Evolutionary conservation across 2,329 filamentous ascomycete species (phyloP), one percentile per base, ranked within the genome.

Genomic region (Dendryphion nanum): DNA sequence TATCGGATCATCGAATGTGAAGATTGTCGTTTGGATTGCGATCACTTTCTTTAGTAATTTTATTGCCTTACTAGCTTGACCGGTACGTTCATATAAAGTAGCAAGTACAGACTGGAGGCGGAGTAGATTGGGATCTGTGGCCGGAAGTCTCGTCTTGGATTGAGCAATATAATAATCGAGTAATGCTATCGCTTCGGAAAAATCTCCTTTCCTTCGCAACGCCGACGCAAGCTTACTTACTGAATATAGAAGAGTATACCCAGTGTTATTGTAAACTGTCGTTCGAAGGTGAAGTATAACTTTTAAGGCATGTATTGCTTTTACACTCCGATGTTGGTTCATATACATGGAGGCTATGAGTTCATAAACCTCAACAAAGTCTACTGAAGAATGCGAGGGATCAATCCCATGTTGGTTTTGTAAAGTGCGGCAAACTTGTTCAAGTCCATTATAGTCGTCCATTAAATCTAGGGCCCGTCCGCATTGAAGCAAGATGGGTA

Each of bases 131-230:
- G 33, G 37, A 26, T 43, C 29, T 18, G 17, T 37, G 21, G 40
- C 33, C 10, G 24, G 29, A 18, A 45, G 19, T 19, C 18, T 39
- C 20, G 14, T 45, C 35, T 35, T 14, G 3, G 14, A 2, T 6
- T 39, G 30, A 20, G 32, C 33, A 21, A 43, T 35, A 15, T 39
- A 36, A 17, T 43, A 28, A 28, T 40, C 37, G 16, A 39, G 31
- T 18, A 43, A 16, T 18, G 10, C 29, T 33, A 33, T 23, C 8
- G 39, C 28, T 16, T 40, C 31, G 39, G 28, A 16, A 50, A 38
- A 17, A 16, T 44, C 33, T 38, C 36, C 41, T 42, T 41, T 40
- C 8, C 13, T 15, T n/a, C 29, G 16, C 8, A 8, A 26, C 23
- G 23, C 8, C n/a, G n/a, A n/a, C 23, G 23, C 8, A 8, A 8